Percentiles rank a stretch among this genome's conserved stretches.
Evolutionary conservation across 495 filamentous ascomycete genomes (phyloP).

Genomic region (Chaetomium tenue): DNA sequence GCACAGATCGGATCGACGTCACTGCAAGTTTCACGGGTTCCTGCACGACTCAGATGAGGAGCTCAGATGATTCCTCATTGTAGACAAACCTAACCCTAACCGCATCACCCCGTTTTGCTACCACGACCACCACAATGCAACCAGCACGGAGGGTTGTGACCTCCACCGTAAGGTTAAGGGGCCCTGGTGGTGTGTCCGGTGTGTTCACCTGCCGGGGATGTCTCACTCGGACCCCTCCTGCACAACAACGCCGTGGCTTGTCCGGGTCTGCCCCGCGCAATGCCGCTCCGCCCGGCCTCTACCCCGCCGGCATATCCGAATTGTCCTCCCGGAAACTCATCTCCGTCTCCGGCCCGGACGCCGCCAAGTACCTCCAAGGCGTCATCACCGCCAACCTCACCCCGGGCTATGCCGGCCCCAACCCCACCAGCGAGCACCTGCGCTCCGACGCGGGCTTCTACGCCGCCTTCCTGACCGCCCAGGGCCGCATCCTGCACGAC

Average conservation of each 20-base stretch:
- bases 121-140: slow-evolving; percentile 4
- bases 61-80: neutral
- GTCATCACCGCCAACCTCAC: slow-evolving; percentile 73
- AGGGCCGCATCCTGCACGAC: slow-evolving; percentile 81
- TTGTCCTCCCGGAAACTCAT: slow-evolving; percentile 75
- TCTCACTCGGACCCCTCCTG: slow-evolving; percentile 18
- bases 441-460: slow-evolving; percentile 57
- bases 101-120: neutral
- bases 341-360: slow-evolving; percentile 72
- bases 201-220: slow-evolving; percentile 2
- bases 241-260: slow-evolving; percentile 20
- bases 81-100: neutral
- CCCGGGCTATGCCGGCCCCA: slow-evolving; percentile 28
- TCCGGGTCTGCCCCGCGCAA: slow-evolving; percentile 13
- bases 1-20: slow-evolving; percentile 15
- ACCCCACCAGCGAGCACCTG: slow-evolving; percentile 19
- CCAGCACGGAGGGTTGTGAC: slow-evolving; percentile 6
- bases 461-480: slow-evolving; percentile 78
- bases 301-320: slow-evolving; percentile 50
- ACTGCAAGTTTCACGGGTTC: neutral
- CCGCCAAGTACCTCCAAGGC: slow-evolving; percentile 81
- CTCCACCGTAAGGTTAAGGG: slow-evolving; percentile 2
- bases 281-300: slow-evolving; percentile 27
- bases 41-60: neutral
- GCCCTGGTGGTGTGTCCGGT: too few species aligned